These are phyloP conservation scores for Pichia sorboxylosa DNA, from an alignment of 1,139 yeast species.

Conservation along the genomic window DNA sequence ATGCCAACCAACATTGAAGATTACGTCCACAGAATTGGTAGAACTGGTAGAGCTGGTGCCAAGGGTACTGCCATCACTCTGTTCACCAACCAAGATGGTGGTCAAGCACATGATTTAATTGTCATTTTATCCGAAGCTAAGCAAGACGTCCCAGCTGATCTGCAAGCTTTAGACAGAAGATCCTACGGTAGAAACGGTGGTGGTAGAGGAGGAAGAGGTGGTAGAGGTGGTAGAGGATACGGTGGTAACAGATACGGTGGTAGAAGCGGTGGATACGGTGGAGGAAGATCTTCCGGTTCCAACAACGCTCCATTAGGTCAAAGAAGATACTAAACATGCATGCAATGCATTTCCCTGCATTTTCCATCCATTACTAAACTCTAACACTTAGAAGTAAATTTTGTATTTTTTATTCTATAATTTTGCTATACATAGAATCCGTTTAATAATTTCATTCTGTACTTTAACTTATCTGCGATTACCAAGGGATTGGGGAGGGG, in stretches of 20 bases:
- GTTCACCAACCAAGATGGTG: conserved; percentile 79
- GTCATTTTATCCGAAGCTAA: conserved; percentile 92
- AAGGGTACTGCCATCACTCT: conserved; percentile 79
- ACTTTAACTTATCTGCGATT: too few species aligned
- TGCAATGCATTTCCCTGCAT: too few species aligned
- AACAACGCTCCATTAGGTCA: conserved; percentile 20
- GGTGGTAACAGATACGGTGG: conserved; percentile 38
- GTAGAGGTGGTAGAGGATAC: conserved; percentile 38
- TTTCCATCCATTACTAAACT: too few species aligned
- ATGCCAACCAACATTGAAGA: conserved; percentile 90
- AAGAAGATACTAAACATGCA: conserved; percentile 13
- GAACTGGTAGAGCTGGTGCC: conserved; percentile 89
- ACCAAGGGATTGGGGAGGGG: too few species aligned
- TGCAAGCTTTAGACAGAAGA: conserved; percentile 45
- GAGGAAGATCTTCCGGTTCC: conserved; percentile 22
- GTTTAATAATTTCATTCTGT: too few species aligned
- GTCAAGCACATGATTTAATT: conserved; percentile 83
- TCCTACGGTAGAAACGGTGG: conserved; percentile 35
- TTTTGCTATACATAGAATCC: too few species aligned
- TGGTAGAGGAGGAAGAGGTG: conserved; percentile 38
- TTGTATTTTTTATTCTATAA: too few species aligned
- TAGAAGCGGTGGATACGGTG: conserved; percentile 21
- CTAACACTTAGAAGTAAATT: too few species aligned
- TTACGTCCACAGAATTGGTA: conserved; percentile 89
- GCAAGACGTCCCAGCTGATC: conserved; percentile 67